Conservation (phyloP, 2,329 filamentous ascomycete species). For the Alternaria atra region DNA sequence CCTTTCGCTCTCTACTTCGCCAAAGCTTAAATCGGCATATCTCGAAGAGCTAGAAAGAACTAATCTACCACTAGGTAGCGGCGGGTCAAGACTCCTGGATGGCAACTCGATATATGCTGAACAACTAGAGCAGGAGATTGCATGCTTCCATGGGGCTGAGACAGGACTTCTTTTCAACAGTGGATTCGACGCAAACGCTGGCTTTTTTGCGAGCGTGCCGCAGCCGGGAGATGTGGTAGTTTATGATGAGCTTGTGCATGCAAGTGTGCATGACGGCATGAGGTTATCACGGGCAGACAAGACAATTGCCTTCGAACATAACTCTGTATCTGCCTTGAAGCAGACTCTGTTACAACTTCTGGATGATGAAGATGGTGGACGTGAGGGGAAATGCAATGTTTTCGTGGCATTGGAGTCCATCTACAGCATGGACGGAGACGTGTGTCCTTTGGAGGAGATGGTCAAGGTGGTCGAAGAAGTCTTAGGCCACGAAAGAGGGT, state of each 20-base stretch:
- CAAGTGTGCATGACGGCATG: slow-evolving; percentile 80
- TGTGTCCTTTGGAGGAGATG: slow-evolving; percentile 70
- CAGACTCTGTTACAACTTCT: slow-evolving; percentile 51
- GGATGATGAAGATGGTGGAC: slow-evolving; percentile 30
- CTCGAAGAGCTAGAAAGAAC: slow-evolving; percentile 56
- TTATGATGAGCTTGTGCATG: slow-evolving; percentile 77
- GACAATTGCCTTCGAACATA: slow-evolving; percentile 66
- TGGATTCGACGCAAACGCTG: slow-evolving; percentile 60
- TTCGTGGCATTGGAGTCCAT: slow-evolving; percentile 46
- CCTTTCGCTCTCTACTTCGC: slow-evolving; percentile 64
- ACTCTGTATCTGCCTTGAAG: slow-evolving; percentile 54
- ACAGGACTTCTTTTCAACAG: slow-evolving; percentile 68
- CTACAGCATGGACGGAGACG: slow-evolving; percentile 86
- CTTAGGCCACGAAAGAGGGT: slow-evolving; percentile 66
- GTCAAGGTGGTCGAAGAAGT: slow-evolving; percentile 64
- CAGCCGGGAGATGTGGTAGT: slow-evolving; percentile 64
- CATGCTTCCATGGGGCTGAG: slow-evolving; percentile 67
- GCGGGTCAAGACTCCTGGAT: slow-evolving; percentile 70
- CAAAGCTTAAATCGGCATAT: slow-evolving; percentile 58
- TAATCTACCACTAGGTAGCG: slow-evolving; percentile 60
- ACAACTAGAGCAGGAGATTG: slow-evolving; percentile 66
- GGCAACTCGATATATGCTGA: slow-evolving; percentile 71
- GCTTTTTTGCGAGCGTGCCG: slow-evolving; percentile 59
- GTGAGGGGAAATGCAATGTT: slow-evolving; percentile 37
- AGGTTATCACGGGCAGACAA: slow-evolving; percentile 65